Evolutionary conservation across 306 rosid genomes (phyloP).

Genomic region (Citrullus amarus): DNA sequence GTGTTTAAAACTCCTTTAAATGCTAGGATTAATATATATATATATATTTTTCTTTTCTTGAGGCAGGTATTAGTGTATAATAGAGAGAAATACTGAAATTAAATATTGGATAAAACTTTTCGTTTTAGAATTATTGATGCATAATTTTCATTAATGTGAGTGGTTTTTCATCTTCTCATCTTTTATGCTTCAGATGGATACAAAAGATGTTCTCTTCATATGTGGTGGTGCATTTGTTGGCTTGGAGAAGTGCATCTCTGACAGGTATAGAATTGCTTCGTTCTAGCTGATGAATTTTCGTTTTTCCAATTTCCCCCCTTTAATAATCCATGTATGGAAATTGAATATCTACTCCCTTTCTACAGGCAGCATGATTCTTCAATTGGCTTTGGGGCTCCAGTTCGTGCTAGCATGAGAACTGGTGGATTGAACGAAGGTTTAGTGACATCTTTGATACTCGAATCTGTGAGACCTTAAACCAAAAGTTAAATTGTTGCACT

Average conservation of each 20-base stretch:
- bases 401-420: slow-evolving; percentile 46
- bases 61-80: too few species aligned
- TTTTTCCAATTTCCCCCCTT: not conserved
- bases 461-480: slow-evolving; percentile 42
- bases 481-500: not conserved
- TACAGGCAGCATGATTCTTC: slow-evolving; percentile 63
- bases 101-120: too few species aligned
- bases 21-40: not conserved
- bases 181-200: slow-evolving; percentile 35
- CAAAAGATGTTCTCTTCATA: slow-evolving; percentile 54
- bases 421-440: slow-evolving; percentile 31
- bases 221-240: slow-evolving; percentile 70
- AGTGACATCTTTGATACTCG: slow-evolving; percentile 47
- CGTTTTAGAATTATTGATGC: too few species aligned
- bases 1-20: too few species aligned
- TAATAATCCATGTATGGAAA: not conserved
- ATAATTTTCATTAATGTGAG: too few species aligned
- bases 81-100: not conserved
- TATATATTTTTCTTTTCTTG: too few species aligned
- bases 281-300: not conserved
- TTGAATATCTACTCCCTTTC: not conserved
- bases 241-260: slow-evolving; percentile 65
- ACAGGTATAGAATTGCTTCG: slow-evolving; percentile 27
- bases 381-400: slow-evolving; percentile 69
- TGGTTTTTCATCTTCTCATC: too few species aligned